These are phyloP conservation scores for Penicillium dipodomyicola DNA, from an alignment of 495 filamentous ascomycete genomes.

Conservation along the genomic window DNA sequence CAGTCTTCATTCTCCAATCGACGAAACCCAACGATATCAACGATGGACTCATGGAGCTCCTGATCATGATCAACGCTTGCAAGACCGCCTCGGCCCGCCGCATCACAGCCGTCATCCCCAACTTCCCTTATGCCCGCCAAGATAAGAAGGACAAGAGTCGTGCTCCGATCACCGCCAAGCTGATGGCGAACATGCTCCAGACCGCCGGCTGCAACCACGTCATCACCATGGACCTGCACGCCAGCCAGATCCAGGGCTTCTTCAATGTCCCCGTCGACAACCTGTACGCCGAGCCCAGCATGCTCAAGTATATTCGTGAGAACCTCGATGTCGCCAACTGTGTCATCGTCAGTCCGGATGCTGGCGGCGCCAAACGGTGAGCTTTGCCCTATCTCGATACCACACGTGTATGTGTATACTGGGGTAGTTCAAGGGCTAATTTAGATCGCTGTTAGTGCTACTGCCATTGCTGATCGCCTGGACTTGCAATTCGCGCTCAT, in stretches of 20 bases:
- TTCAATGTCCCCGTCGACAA: conserved; percentile 99
- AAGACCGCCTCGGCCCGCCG: conserved; percentile 91
- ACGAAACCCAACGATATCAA: conserved; percentile 96
- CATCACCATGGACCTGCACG: conserved; percentile 80
- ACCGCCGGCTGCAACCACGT: conserved; percentile 86
- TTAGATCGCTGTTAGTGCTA: conserved; percentile 55
- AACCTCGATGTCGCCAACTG: conserved; percentile 79
- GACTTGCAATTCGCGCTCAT: conserved; percentile 97
- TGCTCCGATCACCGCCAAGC: conserved; percentile 79
- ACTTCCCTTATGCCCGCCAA: conserved; percentile 98
- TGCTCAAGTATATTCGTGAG: conserved; percentile 85
- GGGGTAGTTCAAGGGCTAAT: conserved; percentile 11
- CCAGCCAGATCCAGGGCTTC: conserved; percentile 74
- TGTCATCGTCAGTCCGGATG: conserved; percentile 95
- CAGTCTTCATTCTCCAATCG: conserved; percentile 95
- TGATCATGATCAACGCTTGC: conserved; percentile 99
- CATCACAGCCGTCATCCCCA: conserved; percentile 90
- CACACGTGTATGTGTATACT: background rate
- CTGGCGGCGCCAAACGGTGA: conserved; percentile 92
- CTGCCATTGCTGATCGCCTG: conserved; percentile 92
- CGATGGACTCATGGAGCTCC: conserved; percentile 96
- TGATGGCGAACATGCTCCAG: conserved; percentile 98
- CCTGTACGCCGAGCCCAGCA: conserved; percentile 92
- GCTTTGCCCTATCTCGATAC: conserved; percentile 15
- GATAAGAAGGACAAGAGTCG: conserved; percentile 98